phyloP scores from a whole-genome alignment of 805 yeast genomes.

The Ogataea naganishii region DNA sequence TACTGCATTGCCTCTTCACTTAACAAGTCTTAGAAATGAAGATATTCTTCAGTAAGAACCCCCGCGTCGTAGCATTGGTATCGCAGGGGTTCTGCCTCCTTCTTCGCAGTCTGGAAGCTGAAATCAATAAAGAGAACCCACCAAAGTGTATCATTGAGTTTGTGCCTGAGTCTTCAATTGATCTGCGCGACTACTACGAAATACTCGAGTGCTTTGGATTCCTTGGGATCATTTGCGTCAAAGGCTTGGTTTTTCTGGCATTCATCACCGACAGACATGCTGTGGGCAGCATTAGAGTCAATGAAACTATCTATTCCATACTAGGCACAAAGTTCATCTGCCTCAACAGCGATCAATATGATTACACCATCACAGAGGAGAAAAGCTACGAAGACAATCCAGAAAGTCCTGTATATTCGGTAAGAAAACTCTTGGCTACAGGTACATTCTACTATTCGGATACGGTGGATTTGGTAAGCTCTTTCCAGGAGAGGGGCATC shows the following conservation, averaged over 20 bases:
- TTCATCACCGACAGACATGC: conserved; percentile 45
- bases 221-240: conserved; percentile 50
- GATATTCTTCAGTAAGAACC: conserved; percentile 52
- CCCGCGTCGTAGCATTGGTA: conserved; percentile 63
- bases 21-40: conserved; percentile 45
- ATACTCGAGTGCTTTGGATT: conserved; percentile 41
- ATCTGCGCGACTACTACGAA: conserved; percentile 33
- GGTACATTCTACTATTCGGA: conserved; percentile 42
- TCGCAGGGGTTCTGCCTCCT: conserved; percentile 52
- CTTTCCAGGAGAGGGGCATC: conserved; percentile 35
- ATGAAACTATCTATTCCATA: conserved; percentile 44
- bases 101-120: conserved; percentile 36
- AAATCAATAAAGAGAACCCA: conserved; percentile 14
- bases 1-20: no score
- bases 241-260: conserved; percentile 46
- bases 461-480: conserved; percentile 36
- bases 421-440: conserved; percentile 32
- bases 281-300: conserved; percentile 51
- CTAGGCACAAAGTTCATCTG: conserved; percentile 60
- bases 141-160: conserved; percentile 45
- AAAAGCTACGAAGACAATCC: conserved; percentile 10
- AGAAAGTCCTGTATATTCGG: conserved; percentile 33
- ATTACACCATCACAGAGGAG: conserved; percentile 4
- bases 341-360: conserved; percentile 12
- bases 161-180: conserved; percentile 32